Conservation (phyloP, 2,329 filamentous ascomycete species). For the Epichloe scottii region DNA sequence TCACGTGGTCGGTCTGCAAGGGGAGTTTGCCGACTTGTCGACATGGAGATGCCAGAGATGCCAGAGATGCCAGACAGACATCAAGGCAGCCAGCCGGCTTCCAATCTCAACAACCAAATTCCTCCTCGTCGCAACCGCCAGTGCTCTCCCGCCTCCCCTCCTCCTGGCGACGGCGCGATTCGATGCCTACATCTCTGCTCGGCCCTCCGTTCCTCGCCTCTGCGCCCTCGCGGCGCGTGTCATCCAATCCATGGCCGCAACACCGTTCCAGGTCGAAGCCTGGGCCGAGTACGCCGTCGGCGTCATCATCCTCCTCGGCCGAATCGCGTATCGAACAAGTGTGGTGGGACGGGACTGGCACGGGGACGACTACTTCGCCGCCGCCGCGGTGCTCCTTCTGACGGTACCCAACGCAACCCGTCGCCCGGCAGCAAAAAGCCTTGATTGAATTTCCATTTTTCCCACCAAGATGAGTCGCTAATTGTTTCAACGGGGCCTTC, state of each 20-base stretch:
- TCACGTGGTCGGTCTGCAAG: not conserved
- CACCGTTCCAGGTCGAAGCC: conserved; percentile 29
- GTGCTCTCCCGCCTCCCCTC: no score
- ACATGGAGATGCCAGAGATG: no score
- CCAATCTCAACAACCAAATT: not conserved
- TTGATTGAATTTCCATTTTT: conserved; percentile 4
- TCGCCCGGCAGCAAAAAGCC: not conserved
- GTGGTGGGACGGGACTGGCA: conserved; percentile 27
- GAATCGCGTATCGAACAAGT: conserved; percentile 26
- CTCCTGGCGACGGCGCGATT: not conserved
- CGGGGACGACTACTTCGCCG: conserved; percentile 30
- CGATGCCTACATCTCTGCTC: not conserved
- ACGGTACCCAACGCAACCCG: conserved; percentile 16
- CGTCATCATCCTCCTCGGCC: conserved; percentile 22
- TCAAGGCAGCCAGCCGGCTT: not conserved
- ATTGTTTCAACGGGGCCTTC: not conserved
- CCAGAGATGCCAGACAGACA: no score
- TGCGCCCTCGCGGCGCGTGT: not conserved
- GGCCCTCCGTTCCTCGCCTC: not conserved
- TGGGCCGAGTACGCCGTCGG: conserved; percentile 32
- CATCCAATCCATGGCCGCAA: conserved; percentile 10
- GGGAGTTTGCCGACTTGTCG: not conserved
- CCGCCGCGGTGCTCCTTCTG: conserved; percentile 24
- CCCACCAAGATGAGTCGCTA: conserved; percentile 1
- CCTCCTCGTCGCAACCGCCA: not conserved